Conservation (phyloP, 768 basidiomycete species). For the Kwoniella sp. region DNA sequence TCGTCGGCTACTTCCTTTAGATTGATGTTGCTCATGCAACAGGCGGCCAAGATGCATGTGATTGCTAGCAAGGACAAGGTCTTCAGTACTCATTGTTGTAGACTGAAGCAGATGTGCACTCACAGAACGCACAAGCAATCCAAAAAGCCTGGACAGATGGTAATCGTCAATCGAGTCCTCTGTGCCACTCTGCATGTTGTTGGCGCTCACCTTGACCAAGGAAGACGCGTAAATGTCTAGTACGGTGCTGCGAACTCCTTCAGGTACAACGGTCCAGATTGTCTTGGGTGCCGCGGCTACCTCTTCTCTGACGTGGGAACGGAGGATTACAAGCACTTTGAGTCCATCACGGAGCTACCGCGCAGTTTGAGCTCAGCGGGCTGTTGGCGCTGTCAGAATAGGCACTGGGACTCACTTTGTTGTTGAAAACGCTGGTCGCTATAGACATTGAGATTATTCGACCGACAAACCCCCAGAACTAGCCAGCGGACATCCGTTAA, state of each 20-base stretch:
- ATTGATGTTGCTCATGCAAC: conserved; percentile 27
- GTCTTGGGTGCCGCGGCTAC: conserved; percentile 14
- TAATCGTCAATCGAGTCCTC: too few relatives aligned
- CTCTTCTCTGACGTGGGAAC: conserved; percentile 3
- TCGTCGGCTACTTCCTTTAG: conserved; percentile 24
- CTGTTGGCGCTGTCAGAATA: too few relatives aligned
- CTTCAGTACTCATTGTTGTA: too few relatives aligned
- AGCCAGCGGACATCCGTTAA: not conserved
- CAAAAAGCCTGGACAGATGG: conserved; percentile 28
- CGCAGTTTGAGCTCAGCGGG: not conserved
- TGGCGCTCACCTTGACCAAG: too few relatives aligned
- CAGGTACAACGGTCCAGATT: conserved; percentile 23
- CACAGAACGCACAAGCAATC: conserved; percentile 26
- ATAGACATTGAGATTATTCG: conserved; percentile 39
- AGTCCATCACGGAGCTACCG: conserved; percentile 22
- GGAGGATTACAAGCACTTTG: conserved; percentile 5
- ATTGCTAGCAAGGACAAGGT: conserved; percentile 7
- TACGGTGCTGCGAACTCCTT: not conserved
- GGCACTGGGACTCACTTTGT: conserved; percentile 26
- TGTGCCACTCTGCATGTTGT: too few relatives aligned
- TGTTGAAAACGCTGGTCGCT: conserved; percentile 44
- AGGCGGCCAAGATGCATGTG: conserved; percentile 19
- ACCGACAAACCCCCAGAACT: conserved; percentile 33
- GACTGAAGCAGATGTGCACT: not conserved
- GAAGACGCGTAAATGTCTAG: too few relatives aligned